Percentiles rank a stretch among this genome's conserved stretches.
Evolutionary conservation across 1,284 basidiomycete species (phyloP).

Genomic region (Papiliotrema terrestris): DNA sequence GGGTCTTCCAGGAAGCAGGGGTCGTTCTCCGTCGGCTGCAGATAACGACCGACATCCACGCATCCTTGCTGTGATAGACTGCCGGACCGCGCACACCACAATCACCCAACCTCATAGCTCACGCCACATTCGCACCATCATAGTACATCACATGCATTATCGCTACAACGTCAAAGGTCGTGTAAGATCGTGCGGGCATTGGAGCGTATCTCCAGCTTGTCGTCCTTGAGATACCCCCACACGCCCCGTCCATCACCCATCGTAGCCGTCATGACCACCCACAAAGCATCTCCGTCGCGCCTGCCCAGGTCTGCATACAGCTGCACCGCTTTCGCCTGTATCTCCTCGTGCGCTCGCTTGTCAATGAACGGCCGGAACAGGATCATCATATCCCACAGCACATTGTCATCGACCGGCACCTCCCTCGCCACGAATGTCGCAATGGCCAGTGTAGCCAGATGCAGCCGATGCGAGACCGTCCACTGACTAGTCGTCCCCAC

Average conservation of each 20-base stretch:
- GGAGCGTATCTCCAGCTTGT: constrained; percentile 20
- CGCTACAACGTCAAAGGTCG: not conserved
- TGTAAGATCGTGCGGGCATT: constrained; percentile 17
- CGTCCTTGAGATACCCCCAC: constrained; percentile 32
- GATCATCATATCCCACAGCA: constrained; percentile 73
- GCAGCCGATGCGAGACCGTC: constrained; percentile 67
- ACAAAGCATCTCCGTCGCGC: constrained; percentile 73
- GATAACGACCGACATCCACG: constrained; percentile 22
- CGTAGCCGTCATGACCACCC: constrained; percentile 67
- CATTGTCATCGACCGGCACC: constrained; percentile 65
- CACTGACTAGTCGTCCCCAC: constrained; percentile 17
- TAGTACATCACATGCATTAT: too few relatives aligned
- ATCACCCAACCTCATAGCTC: not conserved
- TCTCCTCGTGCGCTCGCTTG: constrained; percentile 61
- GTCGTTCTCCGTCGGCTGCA: constrained; percentile 65
- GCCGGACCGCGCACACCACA: not conserved
- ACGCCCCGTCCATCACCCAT: constrained; percentile 42
- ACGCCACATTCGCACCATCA: not conserved
- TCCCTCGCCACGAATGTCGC: constrained; percentile 62
- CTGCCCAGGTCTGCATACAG: constrained; percentile 61
- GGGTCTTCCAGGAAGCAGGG: constrained; percentile 70
- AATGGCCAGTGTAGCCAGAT: constrained; percentile 66
- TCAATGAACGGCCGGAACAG: constrained; percentile 71
- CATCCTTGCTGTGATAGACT: not conserved
- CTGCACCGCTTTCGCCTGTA: constrained; percentile 62